Evolutionary conservation across 768 basidiomycete genomes (phyloP).

Genomic region (Amanita molliuscula): DNA sequence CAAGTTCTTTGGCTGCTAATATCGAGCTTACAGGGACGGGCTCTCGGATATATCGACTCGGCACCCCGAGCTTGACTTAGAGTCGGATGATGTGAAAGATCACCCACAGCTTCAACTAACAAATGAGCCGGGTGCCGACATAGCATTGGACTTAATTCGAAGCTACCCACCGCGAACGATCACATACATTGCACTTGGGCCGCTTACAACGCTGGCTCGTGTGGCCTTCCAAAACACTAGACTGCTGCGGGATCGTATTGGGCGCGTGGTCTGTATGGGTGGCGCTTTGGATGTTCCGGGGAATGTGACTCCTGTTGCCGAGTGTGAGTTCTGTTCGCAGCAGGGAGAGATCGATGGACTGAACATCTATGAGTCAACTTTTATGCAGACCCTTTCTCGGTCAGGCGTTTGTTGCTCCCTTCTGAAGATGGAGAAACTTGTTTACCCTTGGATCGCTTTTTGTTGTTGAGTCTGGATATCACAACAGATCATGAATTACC

Average conservation of each 20-base stretch:
- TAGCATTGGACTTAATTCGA: slow-evolving; percentile 45
- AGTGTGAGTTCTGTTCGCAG: slow-evolving; percentile 44
- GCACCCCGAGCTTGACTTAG: slow-evolving; percentile 53
- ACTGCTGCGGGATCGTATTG: slow-evolving; percentile 47
- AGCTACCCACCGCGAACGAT: slow-evolving; percentile 40
- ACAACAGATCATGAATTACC: slow-evolving; percentile 74
- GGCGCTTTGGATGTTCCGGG: slow-evolving; percentile 88
- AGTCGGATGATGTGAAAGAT: slow-evolving; percentile 9
- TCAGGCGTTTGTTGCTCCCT: slow-evolving; percentile 52
- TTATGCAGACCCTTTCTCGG: slow-evolving; percentile 83
- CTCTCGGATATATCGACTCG: slow-evolving; percentile 47
- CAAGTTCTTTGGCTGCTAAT: not conserved
- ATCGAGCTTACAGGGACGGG: slow-evolving; percentile 45
- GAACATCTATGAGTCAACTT: slow-evolving; percentile 56
- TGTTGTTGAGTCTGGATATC: slow-evolving; percentile 72
- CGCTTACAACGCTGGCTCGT: slow-evolving; percentile 71
- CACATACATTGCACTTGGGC: slow-evolving; percentile 67
- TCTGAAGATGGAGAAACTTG: slow-evolving; percentile 21
- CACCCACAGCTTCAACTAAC: slow-evolving; percentile 39
- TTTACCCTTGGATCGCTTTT: slow-evolving; percentile 55
- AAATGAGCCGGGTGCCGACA: slow-evolving; percentile 37
- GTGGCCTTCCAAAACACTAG: slow-evolving; percentile 46
- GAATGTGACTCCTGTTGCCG: slow-evolving; percentile 72
- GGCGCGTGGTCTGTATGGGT: slow-evolving; percentile 85
- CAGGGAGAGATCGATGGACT: not conserved